These are phyloP conservation scores for Aspergillus felis DNA, from an alignment of 2,329 filamentous ascomycete species.

Conservation along the genomic window DNA sequence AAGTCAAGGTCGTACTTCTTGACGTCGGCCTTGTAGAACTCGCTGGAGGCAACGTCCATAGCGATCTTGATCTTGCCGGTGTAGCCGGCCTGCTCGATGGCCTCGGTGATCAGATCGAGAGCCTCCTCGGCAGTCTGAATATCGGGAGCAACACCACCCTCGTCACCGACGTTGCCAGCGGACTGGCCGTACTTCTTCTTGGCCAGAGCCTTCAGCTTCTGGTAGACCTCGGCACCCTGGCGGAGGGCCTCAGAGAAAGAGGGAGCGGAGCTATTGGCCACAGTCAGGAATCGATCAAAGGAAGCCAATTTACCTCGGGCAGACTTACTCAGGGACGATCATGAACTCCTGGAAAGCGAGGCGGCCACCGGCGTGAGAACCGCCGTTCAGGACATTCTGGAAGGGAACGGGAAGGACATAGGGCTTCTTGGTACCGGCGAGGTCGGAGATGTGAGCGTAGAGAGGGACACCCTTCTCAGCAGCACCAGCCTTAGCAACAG, in stretches of 20 bases:
- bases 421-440: slow-evolving; percentile 86
- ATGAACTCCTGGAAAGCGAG: slow-evolving; percentile 96
- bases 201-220: slow-evolving; percentile 90
- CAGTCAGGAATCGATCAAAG: slow-evolving; percentile 9
- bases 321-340: slow-evolving; percentile 74
- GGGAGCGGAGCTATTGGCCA: slow-evolving; percentile 62
- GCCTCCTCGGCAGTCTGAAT: slow-evolving; percentile 97
- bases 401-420: slow-evolving; percentile 87
- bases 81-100: slow-evolving; percentile 94
- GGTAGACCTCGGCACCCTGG: slow-evolving; percentile 96
- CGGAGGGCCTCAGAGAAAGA: slow-evolving; percentile 95
- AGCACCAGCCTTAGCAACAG: slow-evolving; percentile 82
- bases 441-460: slow-evolving; percentile 82
- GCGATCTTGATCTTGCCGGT: slow-evolving; percentile 95
- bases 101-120: slow-evolving; percentile 88
- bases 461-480: slow-evolving; percentile 85
- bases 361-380: slow-evolving; percentile 95
- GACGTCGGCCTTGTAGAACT: slow-evolving; percentile 96
- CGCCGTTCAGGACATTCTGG: slow-evolving; percentile 90
- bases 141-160: slow-evolving; percentile 98
- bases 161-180: slow-evolving; percentile 97
- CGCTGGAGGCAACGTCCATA: slow-evolving; percentile 98
- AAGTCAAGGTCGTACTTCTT: slow-evolving; percentile 99
- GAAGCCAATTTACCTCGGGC: neutral
- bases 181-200: slow-evolving; percentile 99